Base-by-base conservation (phyloP, 2,329 filamentous ascomycete genomes). In the Neofusicoccum sp. region DNA sequence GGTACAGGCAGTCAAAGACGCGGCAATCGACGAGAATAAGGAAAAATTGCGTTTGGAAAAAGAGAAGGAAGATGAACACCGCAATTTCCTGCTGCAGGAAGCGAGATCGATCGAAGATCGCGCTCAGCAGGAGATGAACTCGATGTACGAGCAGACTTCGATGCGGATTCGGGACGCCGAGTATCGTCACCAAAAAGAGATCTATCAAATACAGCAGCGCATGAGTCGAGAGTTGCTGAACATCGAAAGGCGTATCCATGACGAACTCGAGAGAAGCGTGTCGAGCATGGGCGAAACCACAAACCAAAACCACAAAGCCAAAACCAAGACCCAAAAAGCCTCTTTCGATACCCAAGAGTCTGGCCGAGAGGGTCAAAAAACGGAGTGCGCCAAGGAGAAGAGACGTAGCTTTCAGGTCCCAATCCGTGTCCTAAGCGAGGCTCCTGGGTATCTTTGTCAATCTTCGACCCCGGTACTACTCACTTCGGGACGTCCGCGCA, bases 181-280 rank as follows among this genome's bases (percentile, higher is more conserved):
- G 14, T 41, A 36, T 11, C 54, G 54, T 14, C 54, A 58, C n/a
- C 54, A 45, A 9, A 31, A 58, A n/a, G 54, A 58, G 41, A 28
- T 58, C 4, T 34, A 22, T 29, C 39, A 58, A 3, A 58, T 58
- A 14, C 54, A 58, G 39, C 54, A 58, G 11, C 54, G n/a, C 8
- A 14, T 58, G 4, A 58, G 29, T 2, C 36, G 39, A 9, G 54
- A 45, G n/a, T 31, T 58, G 3, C 12, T 44, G 3, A 6, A 16
- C 14, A 28, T 58, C 9, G 54, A 58, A n/a, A 29, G 54, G n/a
- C 41, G 54, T 0, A 58, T 58, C 22, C 54, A 45, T 11, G 54
- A 58, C n/a, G 39, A 45, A n/a, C 34, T 58, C 14, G 31, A 45
- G 39, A 16, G 29, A 0, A 58, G 43, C 31, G 12, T 33, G 28